Conservation (phyloP, 2,329 filamentous ascomycete species). For the Keithomyces neogunnii region DNA sequence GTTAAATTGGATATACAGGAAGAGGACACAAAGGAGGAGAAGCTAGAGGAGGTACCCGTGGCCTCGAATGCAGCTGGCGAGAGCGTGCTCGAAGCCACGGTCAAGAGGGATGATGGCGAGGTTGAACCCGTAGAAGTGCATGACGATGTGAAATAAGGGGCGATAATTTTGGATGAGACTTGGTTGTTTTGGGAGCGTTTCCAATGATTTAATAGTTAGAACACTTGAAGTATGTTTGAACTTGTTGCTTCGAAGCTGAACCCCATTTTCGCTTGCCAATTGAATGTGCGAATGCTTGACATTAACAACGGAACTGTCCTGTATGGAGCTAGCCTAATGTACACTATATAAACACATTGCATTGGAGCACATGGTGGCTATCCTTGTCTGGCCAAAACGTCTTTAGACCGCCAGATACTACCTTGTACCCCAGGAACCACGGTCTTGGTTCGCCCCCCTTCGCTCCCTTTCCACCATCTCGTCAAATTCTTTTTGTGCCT, state of each 20-base stretch:
- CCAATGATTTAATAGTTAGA: not conserved
- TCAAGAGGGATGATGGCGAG: conserved; percentile 25
- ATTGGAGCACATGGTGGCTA: not conserved
- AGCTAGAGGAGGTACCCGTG: conserved; percentile 25
- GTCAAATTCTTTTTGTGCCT: conserved; percentile 44
- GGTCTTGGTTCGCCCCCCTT: conserved; percentile 19
- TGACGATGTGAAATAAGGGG: conserved; percentile 23
- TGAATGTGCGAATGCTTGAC: not conserved
- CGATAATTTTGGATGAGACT: conserved; percentile 2
- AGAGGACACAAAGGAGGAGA: conserved; percentile 2
- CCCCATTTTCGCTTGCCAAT: not conserved
- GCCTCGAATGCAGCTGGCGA: conserved; percentile 35
- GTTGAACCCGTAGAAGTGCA: conserved; percentile 27
- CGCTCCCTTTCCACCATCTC: conserved; percentile 37
- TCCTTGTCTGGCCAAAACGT: not conserved
- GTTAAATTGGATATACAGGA: not conserved
- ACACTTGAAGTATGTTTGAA: conserved; percentile 1
- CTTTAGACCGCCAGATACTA: conserved; percentile 1
- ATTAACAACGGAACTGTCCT: not conserved
- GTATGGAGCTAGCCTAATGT: not conserved
- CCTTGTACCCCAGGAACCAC: conserved; percentile 16
- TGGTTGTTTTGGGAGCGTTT: conserved; percentile 1
- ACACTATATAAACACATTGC: not conserved
- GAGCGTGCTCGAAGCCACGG: conserved; percentile 29
- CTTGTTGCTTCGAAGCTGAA: not conserved